Conservation (phyloP, 176 grass and related monocot species). For the Carex kokanica region DNA sequence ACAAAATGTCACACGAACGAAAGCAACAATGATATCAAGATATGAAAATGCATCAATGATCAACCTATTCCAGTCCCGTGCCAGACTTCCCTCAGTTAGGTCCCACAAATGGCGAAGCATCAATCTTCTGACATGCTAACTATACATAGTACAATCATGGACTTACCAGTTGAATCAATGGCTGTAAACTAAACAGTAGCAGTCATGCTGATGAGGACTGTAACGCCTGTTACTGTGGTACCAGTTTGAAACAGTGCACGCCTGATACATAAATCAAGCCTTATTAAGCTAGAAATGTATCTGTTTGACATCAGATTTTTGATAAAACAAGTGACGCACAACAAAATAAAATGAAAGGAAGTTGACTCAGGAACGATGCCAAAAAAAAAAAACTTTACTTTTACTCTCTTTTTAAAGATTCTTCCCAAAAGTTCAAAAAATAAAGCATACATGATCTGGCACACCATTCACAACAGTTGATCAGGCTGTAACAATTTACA, state of each 20-base stretch:
- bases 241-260: conserved; percentile 6
- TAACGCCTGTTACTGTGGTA: background rate
- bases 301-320: background rate
- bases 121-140: conserved; percentile 22
- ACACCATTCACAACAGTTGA: background rate
- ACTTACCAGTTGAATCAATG: background rate
- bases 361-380: background rate
- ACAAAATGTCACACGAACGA: background rate
- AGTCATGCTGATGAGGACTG: conserved; percentile 8
- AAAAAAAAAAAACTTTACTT: background rate
- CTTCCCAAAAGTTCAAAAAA: background rate
- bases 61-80: conserved; percentile 14
- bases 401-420: background rate
- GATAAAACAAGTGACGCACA: background rate
- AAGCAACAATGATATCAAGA: background rate
- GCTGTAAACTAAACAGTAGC: background rate
- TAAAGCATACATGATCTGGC: background rate
- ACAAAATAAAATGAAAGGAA: background rate
- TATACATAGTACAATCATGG: conserved; percentile 20
- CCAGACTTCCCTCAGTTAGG: background rate
- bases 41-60: background rate
- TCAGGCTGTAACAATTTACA: background rate
- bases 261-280: conserved; percentile 15
- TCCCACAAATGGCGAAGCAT: conserved; percentile 19
- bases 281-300: background rate